These are phyloP conservation scores for Rheum nobile DNA, from an alignment of 148 eudicot genomes.

Conservation along the genomic window DNA sequence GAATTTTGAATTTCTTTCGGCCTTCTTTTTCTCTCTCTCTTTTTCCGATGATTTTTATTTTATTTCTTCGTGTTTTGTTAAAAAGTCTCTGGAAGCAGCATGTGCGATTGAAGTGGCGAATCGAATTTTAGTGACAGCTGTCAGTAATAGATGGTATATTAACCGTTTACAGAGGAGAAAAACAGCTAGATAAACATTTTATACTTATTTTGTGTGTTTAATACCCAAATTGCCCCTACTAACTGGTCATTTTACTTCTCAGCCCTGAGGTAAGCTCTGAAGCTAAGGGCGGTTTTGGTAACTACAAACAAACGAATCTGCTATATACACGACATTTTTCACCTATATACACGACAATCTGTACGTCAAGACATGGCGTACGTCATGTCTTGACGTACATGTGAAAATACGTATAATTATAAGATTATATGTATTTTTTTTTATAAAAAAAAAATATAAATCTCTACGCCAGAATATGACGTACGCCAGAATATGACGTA, in stretches of 20 bases:
- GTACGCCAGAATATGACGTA: no score
- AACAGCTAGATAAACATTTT: not conserved
- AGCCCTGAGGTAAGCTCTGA: no score
- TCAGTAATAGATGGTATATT: not conserved
- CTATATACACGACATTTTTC: no score
- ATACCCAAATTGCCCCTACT: not conserved
- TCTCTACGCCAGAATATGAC: no score
- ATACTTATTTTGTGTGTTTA: not conserved
- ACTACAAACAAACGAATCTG: no score
- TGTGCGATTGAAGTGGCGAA: not conserved
- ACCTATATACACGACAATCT: no score
- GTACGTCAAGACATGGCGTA: no score
- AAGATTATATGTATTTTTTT: no score
- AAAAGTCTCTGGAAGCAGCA: constrained; percentile 7
- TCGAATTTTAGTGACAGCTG: constrained; percentile 1
- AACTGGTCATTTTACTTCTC: not conserved
- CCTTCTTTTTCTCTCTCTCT: not conserved
- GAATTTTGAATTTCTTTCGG: constrained; percentile 3
- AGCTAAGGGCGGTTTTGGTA: no score
- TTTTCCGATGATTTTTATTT: not conserved
- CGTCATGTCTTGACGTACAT: no score
- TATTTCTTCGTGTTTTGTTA: not conserved
- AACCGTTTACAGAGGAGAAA: not conserved
- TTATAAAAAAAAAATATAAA: no score
- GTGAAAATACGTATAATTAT: no score